Conservation (phyloP, 352 stramenopile genomes). For the Globisporangium cystogenes region DNA sequence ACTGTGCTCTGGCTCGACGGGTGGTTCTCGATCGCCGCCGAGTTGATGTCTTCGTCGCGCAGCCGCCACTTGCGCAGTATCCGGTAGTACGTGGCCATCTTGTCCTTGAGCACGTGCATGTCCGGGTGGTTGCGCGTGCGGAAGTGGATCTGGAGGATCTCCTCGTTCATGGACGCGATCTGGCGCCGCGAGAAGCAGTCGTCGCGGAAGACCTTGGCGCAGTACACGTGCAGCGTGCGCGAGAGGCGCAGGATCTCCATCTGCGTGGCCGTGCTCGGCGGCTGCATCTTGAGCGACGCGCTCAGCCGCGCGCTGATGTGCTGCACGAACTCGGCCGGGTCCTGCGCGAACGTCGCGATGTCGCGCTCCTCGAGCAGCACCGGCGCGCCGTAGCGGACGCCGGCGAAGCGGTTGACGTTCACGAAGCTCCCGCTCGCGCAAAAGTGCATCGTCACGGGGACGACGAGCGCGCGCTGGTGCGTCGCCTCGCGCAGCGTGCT, state of each 20-base stretch:
- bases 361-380: slow-evolving; percentile 58
- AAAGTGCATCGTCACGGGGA: slow-evolving; percentile 62
- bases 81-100: slow-evolving; percentile 55
- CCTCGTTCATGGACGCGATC: slow-evolving; percentile 76
- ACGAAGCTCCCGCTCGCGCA: slow-evolving; percentile 44
- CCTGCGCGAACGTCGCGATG: slow-evolving; percentile 49
- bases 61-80: slow-evolving; percentile 60
- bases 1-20: slow-evolving; percentile 28
- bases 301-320: slow-evolving; percentile 49
- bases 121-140: slow-evolving; percentile 63
- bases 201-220: slow-evolving; percentile 54
- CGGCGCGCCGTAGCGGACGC: slow-evolving; percentile 54
- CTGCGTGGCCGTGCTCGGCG: slow-evolving; percentile 44
- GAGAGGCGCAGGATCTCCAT: slow-evolving; percentile 64
- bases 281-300: slow-evolving; percentile 54
- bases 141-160: slow-evolving; percentile 76
- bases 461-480: slow-evolving; percentile 41
- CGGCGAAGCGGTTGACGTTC: slow-evolving; percentile 41
- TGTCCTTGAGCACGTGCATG: slow-evolving; percentile 62
- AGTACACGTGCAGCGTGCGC: slow-evolving; percentile 68
- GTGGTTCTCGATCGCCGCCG: slow-evolving; percentile 34
- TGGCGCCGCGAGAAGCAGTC: slow-evolving; percentile 68
- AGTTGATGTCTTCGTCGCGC: slow-evolving; percentile 68
- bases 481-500: slow-evolving; percentile 31
- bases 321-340: slow-evolving; percentile 53